phyloP scores from a whole-genome alignment of 2,329 filamentous ascomycete species.

The Xylaria sp. region DNA sequence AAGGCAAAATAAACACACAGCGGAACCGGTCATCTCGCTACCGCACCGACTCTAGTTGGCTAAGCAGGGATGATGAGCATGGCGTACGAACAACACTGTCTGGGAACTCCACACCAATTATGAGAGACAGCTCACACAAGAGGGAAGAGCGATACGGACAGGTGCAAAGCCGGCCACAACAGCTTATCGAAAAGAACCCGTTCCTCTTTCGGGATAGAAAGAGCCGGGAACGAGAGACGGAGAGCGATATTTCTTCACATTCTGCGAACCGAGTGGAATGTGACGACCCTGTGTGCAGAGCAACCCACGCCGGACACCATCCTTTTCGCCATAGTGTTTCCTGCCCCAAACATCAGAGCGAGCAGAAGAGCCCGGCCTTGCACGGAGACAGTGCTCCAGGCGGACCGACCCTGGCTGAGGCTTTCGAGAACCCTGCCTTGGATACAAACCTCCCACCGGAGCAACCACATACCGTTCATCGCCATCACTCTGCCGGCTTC shows the following conservation, averaged over 20 bases:
- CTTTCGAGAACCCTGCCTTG: constrained; percentile 15
- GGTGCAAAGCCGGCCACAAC: constrained; percentile 16
- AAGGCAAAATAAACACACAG: neutral
- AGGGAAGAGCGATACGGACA: constrained; percentile 11
- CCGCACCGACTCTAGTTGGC: constrained; percentile 16
- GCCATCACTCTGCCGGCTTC: constrained; percentile 50
- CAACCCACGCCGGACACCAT: constrained; percentile 47
- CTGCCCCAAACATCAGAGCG: constrained; percentile 45
- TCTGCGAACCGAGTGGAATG: constrained; percentile 41
- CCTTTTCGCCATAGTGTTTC: constrained; percentile 51
- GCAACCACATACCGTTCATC: constrained; percentile 34
- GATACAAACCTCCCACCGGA: constrained; percentile 16
- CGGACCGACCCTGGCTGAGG: neutral
- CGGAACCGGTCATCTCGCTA: constrained; percentile 7
- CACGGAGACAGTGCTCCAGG: constrained; percentile 10
- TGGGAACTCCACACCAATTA: neutral
- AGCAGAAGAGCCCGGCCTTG: constrained; percentile 33
- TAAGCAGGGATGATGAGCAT: neutral
- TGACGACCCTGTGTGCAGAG: constrained; percentile 47
- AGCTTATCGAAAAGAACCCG: constrained; percentile 40
- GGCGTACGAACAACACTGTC: constrained; percentile 1
- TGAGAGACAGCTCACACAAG: neutral
- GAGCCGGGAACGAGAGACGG: constrained; percentile 16
- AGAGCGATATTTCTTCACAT: constrained; percentile 7
- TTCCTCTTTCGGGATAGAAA: constrained; percentile 44